Evolutionary conservation across 2,329 filamentous ascomycete genomes (phyloP).

Genomic region (Coniosporium tulheliwenetii): DNA sequence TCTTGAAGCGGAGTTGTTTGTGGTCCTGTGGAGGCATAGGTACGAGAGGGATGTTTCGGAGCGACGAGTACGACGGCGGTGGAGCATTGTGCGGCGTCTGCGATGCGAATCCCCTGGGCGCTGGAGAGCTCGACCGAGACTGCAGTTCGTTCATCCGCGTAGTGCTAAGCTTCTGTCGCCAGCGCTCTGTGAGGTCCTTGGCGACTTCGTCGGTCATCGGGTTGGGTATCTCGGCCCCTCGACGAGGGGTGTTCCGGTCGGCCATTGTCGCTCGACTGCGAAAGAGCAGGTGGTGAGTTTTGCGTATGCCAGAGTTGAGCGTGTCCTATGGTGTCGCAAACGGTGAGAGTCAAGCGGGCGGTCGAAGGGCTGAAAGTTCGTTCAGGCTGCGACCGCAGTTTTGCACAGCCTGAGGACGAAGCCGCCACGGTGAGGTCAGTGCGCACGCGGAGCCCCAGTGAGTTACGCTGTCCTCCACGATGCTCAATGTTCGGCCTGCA

Average conservation of each 20-base stretch:
- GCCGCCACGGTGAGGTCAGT: neutral
- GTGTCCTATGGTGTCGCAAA: neutral
- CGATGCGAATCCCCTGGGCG: slow-evolving; percentile 17
- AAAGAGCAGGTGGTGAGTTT: neutral
- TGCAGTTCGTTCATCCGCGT: slow-evolving; percentile 72
- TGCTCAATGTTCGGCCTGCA: no score
- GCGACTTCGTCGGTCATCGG: slow-evolving; percentile 49
- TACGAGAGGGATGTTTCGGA: slow-evolving; percentile 50
- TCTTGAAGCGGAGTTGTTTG: slow-evolving; percentile 37
- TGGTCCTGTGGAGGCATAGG: slow-evolving; percentile 53
- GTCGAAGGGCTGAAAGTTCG: neutral
- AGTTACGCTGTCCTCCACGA: no score
- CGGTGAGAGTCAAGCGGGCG: neutral
- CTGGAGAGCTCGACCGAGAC: slow-evolving; percentile 44
- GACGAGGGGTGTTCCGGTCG: slow-evolving; percentile 14
- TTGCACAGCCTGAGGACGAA: neutral
- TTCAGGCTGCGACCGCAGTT: neutral
- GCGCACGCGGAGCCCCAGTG: neutral
- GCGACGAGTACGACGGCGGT: slow-evolving; percentile 44
- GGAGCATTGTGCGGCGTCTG: slow-evolving; percentile 1
- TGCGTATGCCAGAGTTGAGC: neutral
- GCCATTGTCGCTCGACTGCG: slow-evolving; percentile 14
- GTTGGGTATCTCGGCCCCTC: slow-evolving; percentile 9
- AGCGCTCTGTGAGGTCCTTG: slow-evolving; percentile 63
- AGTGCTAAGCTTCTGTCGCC: slow-evolving; percentile 73